A percentile compares a stretch with the other conserved stretches of the same genome.
phyloP scores from a whole-genome alignment of 495 filamentous ascomycete genomes.

The Aspergillus egyptiacus region DNA sequence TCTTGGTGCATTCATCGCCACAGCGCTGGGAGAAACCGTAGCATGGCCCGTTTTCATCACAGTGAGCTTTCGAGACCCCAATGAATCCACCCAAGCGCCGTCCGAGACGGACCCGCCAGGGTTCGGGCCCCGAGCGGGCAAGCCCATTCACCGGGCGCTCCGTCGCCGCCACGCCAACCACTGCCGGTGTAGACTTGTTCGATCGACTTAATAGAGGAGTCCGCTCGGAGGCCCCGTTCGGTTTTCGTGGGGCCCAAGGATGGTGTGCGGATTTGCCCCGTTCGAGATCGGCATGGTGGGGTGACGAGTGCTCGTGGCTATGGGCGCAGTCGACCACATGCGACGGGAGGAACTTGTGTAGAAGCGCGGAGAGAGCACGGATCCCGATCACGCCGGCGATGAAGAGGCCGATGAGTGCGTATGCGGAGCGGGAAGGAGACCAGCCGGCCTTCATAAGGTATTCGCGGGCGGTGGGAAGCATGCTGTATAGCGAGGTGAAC shows the following conservation, averaged over 20 bases:
- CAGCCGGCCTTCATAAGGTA: constrained; percentile 67
- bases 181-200: constrained; percentile 25
- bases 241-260: constrained; percentile 15
- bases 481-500: constrained; percentile 89
- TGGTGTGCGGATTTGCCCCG: constrained; percentile 23
- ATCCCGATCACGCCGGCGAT: constrained; percentile 79
- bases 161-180: constrained; percentile 6
- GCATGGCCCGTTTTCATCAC: constrained; percentile 71
- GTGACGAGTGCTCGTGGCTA: constrained; percentile 52
- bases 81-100: constrained; percentile 59
- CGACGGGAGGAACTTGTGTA: constrained; percentile 85
- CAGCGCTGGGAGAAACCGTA: constrained; percentile 82
- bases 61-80: constrained; percentile 59
- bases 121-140: constrained; percentile 24
- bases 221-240: constrained; percentile 30
- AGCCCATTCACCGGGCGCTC: not conserved
- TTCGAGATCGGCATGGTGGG: constrained; percentile 32
- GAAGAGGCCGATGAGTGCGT: constrained; percentile 70
- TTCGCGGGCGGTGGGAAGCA: constrained; percentile 77
- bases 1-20: constrained; percentile 63
- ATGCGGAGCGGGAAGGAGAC: constrained; percentile 60
- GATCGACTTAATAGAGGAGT: constrained; percentile 39
- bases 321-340: constrained; percentile 91
- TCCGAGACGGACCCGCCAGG: constrained; percentile 33
- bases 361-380: constrained; percentile 65